phyloP scores from a whole-genome alignment of 2,329 filamentous ascomycete species.

The Claviceps lovelessii region DNA sequence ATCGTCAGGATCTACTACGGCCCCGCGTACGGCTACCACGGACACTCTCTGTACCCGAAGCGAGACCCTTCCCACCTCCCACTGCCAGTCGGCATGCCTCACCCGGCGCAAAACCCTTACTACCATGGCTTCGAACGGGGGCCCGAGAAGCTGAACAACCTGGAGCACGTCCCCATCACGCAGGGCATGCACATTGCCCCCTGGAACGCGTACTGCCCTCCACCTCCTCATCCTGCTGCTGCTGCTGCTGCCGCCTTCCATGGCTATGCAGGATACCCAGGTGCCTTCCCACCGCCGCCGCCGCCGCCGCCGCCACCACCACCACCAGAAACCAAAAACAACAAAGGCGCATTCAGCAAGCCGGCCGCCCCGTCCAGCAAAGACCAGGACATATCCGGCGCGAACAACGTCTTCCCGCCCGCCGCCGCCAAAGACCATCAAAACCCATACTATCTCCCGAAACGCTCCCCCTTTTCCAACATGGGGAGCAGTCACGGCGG shows the following conservation, averaged over 20 bases:
- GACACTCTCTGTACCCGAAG: conserved; percentile 30
- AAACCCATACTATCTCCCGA: conserved; percentile 16
- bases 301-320: background rate
- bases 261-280: conserved; percentile 9
- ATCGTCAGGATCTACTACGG: conserved; percentile 45
- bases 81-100: conserved; percentile 28
- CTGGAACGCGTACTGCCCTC: conserved; percentile 12
- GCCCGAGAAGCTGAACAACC: conserved; percentile 2
- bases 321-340: background rate
- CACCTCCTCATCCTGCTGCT: conserved; percentile 4
- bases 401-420: conserved; percentile 18
- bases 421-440: conserved; percentile 5
- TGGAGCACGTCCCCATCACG: conserved; percentile 17
- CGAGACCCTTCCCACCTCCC: conserved; percentile 16
- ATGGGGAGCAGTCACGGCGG: conserved; percentile 6
- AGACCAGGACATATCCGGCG: conserved; percentile 11
- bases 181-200: conserved; percentile 14
- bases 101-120: conserved; percentile 29
- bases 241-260: background rate
- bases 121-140: conserved; percentile 23
- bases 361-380: conserved; percentile 8
- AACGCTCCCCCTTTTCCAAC: conserved; percentile 10
- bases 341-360: conserved; percentile 8
- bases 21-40: conserved; percentile 37
- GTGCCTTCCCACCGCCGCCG: background rate